These are phyloP conservation scores for Alternaria ethzedia DNA, from an alignment of 2,329 filamentous ascomycete genomes.

Conservation along the genomic window DNA sequence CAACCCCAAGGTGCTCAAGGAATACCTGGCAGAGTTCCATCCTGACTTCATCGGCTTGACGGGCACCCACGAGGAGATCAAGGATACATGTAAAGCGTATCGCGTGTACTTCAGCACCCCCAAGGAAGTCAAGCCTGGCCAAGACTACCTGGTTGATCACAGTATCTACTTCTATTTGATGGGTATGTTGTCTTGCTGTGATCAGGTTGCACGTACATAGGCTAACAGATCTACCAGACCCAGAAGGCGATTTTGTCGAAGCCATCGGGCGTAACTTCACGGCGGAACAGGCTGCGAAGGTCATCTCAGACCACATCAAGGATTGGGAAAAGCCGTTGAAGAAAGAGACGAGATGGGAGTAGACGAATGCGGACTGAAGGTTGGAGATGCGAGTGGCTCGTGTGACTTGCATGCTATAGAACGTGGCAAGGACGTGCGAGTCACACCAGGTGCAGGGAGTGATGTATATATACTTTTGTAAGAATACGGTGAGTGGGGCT, in stretches of 20 bases:
- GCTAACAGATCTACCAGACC: conserved; percentile 65
- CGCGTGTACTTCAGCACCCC: conserved; percentile 97
- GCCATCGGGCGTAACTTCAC: conserved; percentile 94
- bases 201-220: background rate
- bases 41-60: conserved; percentile 84
- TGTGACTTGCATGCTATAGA: background rate
- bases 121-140: conserved; percentile 82
- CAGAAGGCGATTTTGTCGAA: conserved; percentile 97
- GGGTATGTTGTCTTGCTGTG: conserved; percentile 59
- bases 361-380: background rate
- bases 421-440: background rate
- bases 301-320: conserved; percentile 86
- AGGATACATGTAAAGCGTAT: conserved; percentile 93
- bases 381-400: background rate
- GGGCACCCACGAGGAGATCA: conserved; percentile 91
- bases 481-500: background rate
- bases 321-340: conserved; percentile 71
- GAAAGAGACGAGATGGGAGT: conserved; percentile 46
- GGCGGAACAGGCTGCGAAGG: conserved; percentile 79
- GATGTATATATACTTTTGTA: background rate
- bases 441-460: too few species aligned
- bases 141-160: conserved; percentile 98
- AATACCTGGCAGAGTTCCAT: conserved; percentile 92
- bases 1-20: conserved; percentile 80
- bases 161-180: conserved; percentile 99